A percentile compares a stretch with the other conserved stretches of the same genome.
Conservation (phyloP, 1,284 basidiomycete species). For the Ceratobasidium sp. region DNA sequence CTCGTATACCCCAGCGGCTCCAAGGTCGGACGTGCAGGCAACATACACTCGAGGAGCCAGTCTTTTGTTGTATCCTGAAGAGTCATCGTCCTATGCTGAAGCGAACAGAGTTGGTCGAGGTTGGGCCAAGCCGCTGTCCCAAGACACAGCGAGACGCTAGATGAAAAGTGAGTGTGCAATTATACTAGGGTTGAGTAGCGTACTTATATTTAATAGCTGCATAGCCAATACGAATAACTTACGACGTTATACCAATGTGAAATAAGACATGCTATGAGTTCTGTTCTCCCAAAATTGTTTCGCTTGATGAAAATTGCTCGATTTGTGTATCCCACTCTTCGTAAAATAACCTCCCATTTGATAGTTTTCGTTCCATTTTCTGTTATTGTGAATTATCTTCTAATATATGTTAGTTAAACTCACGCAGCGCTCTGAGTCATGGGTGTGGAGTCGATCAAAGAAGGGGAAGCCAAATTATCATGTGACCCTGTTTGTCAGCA, state of each 20-base stretch:
- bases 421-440: neutral
- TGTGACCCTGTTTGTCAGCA: conserved; percentile 16
- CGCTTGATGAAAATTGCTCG: neutral
- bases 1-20: neutral
- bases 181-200: neutral
- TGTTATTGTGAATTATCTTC: conserved; percentile 17
- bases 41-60: neutral
- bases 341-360: neutral
- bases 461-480: neutral
- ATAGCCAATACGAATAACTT: neutral
- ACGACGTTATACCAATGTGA: neutral
- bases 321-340: neutral
- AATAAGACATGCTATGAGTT: neutral
- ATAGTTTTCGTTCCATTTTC: neutral
- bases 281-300: neutral
- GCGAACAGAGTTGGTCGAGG: neutral
- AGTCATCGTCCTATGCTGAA: neutral
- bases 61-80: neutral
- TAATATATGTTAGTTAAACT: conserved; percentile 4
- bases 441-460: neutral
- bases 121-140: neutral
- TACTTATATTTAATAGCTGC: neutral
- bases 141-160: neutral
- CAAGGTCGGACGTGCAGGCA: neutral
- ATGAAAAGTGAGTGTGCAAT: conserved; percentile 1